Conservation (phyloP, 495 filamentous ascomycete genomes). For the Pyrenula aspistea region DNA sequence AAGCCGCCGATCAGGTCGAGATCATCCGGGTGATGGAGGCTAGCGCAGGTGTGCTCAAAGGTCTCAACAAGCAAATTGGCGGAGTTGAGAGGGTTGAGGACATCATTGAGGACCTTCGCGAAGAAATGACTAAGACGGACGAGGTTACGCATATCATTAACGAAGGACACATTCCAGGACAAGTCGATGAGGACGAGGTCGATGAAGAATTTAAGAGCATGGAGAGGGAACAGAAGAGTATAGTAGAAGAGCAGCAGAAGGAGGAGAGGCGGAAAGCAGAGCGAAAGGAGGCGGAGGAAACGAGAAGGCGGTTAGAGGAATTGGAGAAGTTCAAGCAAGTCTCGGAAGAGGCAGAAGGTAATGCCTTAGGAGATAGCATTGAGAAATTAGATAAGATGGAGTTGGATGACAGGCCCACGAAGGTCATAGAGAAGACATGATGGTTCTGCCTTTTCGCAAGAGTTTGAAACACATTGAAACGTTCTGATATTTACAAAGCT, state of each 20-base stretch:
- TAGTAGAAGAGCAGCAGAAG: slow-evolving; percentile 37
- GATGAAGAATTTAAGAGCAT: slow-evolving; percentile 79
- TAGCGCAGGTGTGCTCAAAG: slow-evolving; percentile 54
- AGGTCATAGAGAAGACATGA: too few species aligned
- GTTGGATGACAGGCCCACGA: background rate
- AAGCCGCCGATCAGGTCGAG: slow-evolving; percentile 71
- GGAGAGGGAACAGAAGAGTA: slow-evolving; percentile 51
- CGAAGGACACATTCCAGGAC: slow-evolving; percentile 36
- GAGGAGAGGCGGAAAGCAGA: slow-evolving; percentile 26
- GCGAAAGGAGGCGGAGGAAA: slow-evolving; percentile 7
- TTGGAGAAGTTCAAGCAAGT: background rate
- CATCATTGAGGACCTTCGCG: slow-evolving; percentile 58
- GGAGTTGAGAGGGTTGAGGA: slow-evolving; percentile 64
- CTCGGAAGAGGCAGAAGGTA: slow-evolving; percentile 4
- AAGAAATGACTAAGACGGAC: slow-evolving; percentile 73
- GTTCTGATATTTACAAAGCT: too few species aligned
- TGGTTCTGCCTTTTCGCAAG: too few species aligned
- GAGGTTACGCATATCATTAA: slow-evolving; percentile 69
- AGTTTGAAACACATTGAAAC: too few species aligned
- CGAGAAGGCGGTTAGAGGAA: slow-evolving; percentile 1
- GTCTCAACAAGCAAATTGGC: slow-evolving; percentile 65
- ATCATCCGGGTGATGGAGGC: slow-evolving; percentile 72
- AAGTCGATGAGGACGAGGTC: slow-evolving; percentile 71
- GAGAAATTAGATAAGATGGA: background rate
- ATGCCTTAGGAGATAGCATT: slow-evolving; percentile 17